These are phyloP conservation scores for Rhamnella rubrinervis DNA, from an alignment of 331 rosid species.

Conservation along the genomic window DNA sequence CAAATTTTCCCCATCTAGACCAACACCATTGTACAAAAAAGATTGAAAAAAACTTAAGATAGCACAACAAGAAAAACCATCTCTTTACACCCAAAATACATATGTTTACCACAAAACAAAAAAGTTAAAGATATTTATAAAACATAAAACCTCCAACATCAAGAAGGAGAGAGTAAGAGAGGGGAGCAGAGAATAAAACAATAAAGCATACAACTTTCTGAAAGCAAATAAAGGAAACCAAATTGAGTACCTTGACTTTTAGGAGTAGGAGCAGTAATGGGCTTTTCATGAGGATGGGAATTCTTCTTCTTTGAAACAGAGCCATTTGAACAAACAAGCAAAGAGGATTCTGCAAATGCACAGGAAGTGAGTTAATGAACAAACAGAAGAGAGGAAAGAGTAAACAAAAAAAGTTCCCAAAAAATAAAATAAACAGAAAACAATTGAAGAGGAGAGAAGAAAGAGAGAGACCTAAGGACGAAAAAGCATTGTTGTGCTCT, in stretches of 20 bases:
- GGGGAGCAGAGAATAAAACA: not conserved
- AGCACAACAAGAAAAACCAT: not conserved
- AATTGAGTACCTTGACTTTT: slow-evolving; percentile 52
- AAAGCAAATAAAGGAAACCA: not conserved
- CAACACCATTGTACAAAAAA: not conserved
- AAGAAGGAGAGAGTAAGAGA: not conserved
- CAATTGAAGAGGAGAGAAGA: not conserved
- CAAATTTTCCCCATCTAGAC: not conserved
- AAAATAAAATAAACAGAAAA: not conserved
- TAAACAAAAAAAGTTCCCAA: not conserved
- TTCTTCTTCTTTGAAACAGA: slow-evolving; percentile 23
- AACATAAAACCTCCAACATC: not conserved
- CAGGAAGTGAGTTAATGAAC: not conserved
- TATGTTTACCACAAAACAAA: too few relatives aligned
- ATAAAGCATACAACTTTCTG: not conserved
- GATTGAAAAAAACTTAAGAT: not conserved
- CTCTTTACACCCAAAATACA: not conserved
- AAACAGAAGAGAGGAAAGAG: not conserved
- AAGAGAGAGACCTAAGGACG: slow-evolving; percentile 50
- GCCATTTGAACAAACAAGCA: slow-evolving; percentile 45
- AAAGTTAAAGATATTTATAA: too few relatives aligned
- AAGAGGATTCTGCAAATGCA: slow-evolving; percentile 46
- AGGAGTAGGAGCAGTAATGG: slow-evolving; percentile 41
- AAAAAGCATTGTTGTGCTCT: slow-evolving; percentile 50
- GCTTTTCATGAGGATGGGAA: slow-evolving; percentile 30